Conservation (phyloP, 73 alveolate species). For the Urostyla sp. region DNA sequence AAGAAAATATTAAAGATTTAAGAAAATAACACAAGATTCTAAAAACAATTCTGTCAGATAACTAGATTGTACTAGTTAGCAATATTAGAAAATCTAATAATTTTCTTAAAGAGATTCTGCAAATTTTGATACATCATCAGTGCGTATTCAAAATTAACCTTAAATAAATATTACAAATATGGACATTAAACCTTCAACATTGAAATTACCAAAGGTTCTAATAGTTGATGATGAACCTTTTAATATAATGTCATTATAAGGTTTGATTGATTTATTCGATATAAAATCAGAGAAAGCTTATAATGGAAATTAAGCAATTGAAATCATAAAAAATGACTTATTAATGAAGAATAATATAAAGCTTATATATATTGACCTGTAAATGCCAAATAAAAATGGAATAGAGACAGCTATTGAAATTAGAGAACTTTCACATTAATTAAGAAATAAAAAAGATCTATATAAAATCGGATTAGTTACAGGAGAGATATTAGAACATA, state of each 20-base stretch:
- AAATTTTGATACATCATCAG: background rate
- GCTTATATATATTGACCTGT: no score
- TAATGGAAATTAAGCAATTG: constrained; percentile 1
- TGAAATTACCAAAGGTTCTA: constrained; percentile 32
- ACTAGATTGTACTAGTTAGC: background rate
- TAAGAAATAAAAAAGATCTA: no score
- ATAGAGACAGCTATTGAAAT: no score
- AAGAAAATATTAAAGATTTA: no score
- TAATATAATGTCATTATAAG: constrained; percentile 5
- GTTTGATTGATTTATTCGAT: background rate
- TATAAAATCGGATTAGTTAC: no score
- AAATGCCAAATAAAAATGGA: no score
- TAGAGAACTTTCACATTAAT: no score
- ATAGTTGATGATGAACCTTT: constrained; percentile 63
- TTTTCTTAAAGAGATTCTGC: constrained; percentile 1
- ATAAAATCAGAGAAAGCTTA: background rate
- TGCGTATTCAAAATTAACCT: background rate
- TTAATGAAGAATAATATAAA: no score
- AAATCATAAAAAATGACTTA: background rate
- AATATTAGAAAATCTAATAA: background rate
- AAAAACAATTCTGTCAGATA: background rate
- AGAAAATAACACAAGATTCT: no score
- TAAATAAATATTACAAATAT: no score
- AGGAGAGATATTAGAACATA: no score
- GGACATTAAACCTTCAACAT: background rate